Evolutionary conservation across 2,329 filamentous ascomycete genomes (phyloP).

Genomic region (Aspergillus sp.): DNA sequence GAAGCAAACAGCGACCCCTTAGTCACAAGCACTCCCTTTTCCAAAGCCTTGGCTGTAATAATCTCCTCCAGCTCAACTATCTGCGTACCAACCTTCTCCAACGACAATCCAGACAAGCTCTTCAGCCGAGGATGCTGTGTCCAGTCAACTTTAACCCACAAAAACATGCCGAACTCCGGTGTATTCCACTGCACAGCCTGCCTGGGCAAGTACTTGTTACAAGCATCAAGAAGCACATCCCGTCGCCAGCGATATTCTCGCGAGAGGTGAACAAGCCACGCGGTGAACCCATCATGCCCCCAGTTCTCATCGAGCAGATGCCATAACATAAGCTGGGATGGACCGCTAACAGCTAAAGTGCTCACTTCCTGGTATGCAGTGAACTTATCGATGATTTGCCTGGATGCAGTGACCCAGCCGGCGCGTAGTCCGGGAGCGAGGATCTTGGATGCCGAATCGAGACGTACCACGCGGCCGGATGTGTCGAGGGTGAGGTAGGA

Average conservation of each 20-base stretch:
- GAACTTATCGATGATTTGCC: constrained; percentile 76
- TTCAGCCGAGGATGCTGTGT: not conserved
- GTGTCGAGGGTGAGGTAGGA: constrained; percentile 72
- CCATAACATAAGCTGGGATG: constrained; percentile 75
- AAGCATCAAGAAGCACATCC: constrained; percentile 72
- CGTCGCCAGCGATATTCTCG: constrained; percentile 73
- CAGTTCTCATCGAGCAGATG: constrained; percentile 84
- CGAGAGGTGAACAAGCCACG: constrained; percentile 77
- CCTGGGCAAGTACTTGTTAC: constrained; percentile 70
- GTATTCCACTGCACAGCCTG: constrained; percentile 74
- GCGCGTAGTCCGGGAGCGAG: constrained; percentile 73
- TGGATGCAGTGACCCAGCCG: constrained; percentile 82
- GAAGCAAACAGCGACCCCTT: not conserved
- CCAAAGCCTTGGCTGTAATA: not conserved
- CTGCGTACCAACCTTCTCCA: not conserved
- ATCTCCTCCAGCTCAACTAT: not conserved
- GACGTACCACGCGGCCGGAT: constrained; percentile 78
- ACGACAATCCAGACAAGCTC: not conserved
- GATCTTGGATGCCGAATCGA: constrained; percentile 87
- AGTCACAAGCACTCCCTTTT: not conserved
- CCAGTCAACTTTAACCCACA: constrained; percentile 7
- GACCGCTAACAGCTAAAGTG: constrained; percentile 75
- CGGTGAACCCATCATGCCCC: constrained; percentile 81
- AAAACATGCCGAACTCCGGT: constrained; percentile 65
- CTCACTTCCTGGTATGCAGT: constrained; percentile 74